Evolutionary conservation across 2,329 filamentous ascomycete genomes (phyloP), one percentile per base, ranked within the genome.

Genomic region (Epichloe bromicola): DNA sequence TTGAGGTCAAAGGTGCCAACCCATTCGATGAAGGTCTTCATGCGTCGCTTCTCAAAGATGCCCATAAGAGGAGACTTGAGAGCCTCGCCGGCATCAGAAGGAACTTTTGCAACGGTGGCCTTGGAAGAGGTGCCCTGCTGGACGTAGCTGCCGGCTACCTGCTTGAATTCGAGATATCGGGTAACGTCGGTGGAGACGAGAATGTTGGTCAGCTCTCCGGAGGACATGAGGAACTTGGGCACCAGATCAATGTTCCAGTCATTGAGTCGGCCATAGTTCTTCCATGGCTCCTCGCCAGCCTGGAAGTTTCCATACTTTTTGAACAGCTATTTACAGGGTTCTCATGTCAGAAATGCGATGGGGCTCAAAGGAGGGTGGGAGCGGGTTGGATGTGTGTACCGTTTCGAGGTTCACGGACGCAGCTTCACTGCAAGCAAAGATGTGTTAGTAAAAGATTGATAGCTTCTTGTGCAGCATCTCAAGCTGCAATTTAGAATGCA

Each of bases 231-330:
- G 64, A 98, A 84, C 79, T 98, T 98, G 60, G 93, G 91, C 46
- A 98, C 90, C 55, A 98, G 80, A 67, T 98, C 94, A 70, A 98
- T 94, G 77, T 96, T 97, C 93, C 93, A 98, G 79, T 97, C 91
- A 73, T 96, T 96, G 67, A 83, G 76, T 54, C 93, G 86, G 62
- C 91, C 91, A 69, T 96, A 97, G 72, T 95, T 90, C 77, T 94
- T 91, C 93, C 93, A 97, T 59, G 91, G 90, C 76, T 96, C 87
- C 65, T 89, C 84, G 60, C 86, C 87, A 55, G 78, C 67, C 54
- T 73, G 68, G 66, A 82, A 87, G 75, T 93, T 93, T 68, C 88
- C 87, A 70, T 95, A 94, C 70, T 90, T 94, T 76, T 93, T 95
- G 80, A 95, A 97, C 62, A 98, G 86, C 88, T 94, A 54, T 55